These are phyloP conservation scores for Leishmania aethiopica DNA, from an alignment of 208 protist genomes.

Conservation along the genomic window DNA sequence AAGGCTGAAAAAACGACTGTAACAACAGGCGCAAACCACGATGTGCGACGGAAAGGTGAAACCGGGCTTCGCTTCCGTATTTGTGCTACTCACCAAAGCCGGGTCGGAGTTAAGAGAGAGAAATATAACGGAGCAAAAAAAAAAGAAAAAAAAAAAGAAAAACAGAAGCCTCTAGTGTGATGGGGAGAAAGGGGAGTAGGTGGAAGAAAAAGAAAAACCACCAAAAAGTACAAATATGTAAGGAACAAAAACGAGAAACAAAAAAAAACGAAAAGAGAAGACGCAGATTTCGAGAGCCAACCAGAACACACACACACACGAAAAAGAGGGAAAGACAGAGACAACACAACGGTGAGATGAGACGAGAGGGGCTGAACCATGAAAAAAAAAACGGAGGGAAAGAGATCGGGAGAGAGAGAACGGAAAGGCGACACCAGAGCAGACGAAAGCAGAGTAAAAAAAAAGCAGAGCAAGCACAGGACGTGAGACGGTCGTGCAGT, in stretches of 20 bases:
- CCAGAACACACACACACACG: too few species aligned
- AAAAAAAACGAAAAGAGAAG: conserved; percentile 1
- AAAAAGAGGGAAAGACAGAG: background rate
- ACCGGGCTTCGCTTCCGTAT: background rate
- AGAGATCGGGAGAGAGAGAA: background rate
- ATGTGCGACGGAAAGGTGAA: background rate
- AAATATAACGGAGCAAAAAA: background rate
- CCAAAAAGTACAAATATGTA: too few species aligned
- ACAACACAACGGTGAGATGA: background rate
- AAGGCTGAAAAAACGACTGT: background rate
- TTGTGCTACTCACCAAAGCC: background rate
- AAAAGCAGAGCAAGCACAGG: background rate
- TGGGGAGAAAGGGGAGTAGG: background rate
- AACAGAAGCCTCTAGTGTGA: background rate
- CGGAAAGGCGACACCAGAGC: background rate
- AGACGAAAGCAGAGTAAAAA: background rate
- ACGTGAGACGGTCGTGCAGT: background rate
- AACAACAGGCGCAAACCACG: background rate
- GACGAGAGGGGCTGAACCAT: background rate
- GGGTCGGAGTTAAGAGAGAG: background rate
- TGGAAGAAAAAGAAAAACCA: too few species aligned
- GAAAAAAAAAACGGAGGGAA: background rate
- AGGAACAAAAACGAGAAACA: background rate
- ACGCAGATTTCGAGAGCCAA: too few species aligned
- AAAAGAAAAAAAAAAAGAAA: too few species aligned